A percentile compares a stretch with the other conserved stretches of the same genome.
These are phyloP conservation scores for Gnomoniopsis sp. DNA, from an alignment of 2,329 filamentous ascomycete species.

Conservation along the genomic window DNA sequence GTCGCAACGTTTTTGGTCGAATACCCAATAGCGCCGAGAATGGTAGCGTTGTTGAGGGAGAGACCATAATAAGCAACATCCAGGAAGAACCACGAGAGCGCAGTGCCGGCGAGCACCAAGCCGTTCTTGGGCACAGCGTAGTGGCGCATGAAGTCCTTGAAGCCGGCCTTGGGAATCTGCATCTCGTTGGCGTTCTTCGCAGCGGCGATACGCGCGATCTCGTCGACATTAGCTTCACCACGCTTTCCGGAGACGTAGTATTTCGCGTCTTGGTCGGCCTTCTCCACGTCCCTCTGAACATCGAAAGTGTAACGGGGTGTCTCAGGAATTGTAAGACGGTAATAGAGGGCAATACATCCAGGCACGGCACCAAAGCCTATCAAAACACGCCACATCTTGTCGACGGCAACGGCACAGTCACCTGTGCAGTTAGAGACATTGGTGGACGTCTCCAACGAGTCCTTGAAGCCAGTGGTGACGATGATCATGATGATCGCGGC, in stretches of 20 bases:
- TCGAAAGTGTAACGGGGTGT: constrained; percentile 88
- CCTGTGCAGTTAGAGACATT: constrained; percentile 56
- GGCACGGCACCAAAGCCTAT: constrained; percentile 81
- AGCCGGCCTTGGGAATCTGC: constrained; percentile 67
- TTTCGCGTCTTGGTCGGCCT: constrained; percentile 68
- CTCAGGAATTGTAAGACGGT: constrained; percentile 75
- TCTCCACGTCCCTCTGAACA: constrained; percentile 69
- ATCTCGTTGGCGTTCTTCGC: constrained; percentile 53
- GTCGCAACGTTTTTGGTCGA: constrained; percentile 36
- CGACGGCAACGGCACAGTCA: constrained; percentile 65
- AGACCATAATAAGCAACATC: constrained; percentile 62
- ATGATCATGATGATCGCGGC: constrained; percentile 76
- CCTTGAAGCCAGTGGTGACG: constrained; percentile 68
- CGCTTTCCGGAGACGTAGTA: constrained; percentile 67
- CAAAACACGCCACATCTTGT: constrained; percentile 84
- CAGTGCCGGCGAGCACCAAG: constrained; percentile 63
- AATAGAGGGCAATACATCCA: constrained; percentile 79
- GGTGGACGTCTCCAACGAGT: constrained; percentile 51
- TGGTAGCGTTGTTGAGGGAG: constrained; percentile 72
- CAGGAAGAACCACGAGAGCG: constrained; percentile 80
- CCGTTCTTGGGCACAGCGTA: constrained; percentile 70
- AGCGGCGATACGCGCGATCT: constrained; percentile 59
- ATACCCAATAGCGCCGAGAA: constrained; percentile 70
- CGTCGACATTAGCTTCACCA: constrained; percentile 61
- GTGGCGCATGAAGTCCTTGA: constrained; percentile 67